Percentiles rank a stretch among this genome's conserved stretches.
phyloP scores from a whole-genome alignment of 768 basidiomycete genomes.

The Hydnomerulius pinastri region DNA sequence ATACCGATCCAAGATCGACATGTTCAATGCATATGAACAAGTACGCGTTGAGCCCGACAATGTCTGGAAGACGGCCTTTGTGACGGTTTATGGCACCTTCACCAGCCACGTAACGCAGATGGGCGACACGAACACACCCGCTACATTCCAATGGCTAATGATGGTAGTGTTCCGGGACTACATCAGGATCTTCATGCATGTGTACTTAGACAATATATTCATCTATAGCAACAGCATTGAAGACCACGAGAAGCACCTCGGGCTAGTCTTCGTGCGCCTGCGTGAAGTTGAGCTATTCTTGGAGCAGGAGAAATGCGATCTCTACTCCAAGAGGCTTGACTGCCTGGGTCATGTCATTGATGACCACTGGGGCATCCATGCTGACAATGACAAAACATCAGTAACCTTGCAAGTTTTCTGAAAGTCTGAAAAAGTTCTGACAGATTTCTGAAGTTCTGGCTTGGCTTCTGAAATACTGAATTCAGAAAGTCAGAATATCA shows the following conservation, averaged over 20 bases:
- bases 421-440: too few species aligned
- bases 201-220: constrained; percentile 49
- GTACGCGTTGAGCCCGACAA: constrained; percentile 24
- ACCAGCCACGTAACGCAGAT: constrained; percentile 45
- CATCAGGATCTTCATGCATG: constrained; percentile 41
- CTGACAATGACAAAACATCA: constrained; percentile 37
- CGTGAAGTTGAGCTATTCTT: constrained; percentile 32
- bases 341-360: constrained; percentile 45
- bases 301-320: constrained; percentile 34
- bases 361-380: constrained; percentile 38
- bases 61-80: constrained; percentile 22
- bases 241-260: constrained; percentile 39
- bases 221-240: constrained; percentile 37
- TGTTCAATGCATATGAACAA: constrained; percentile 21
- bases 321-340: constrained; percentile 32
- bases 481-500: too few species aligned
- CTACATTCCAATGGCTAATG: constrained; percentile 49
- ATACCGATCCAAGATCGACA: constrained; percentile 9
- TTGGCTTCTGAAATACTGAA: too few species aligned
- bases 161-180: constrained; percentile 39
- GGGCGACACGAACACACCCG: constrained; percentile 46
- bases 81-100: constrained; percentile 37
- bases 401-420: too few species aligned
- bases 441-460: too few species aligned
- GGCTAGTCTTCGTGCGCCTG: constrained; percentile 32